Base-by-base conservation (phyloP, 2,329 filamentous ascomycete genomes). In the Westerdykella sp. region DNA sequence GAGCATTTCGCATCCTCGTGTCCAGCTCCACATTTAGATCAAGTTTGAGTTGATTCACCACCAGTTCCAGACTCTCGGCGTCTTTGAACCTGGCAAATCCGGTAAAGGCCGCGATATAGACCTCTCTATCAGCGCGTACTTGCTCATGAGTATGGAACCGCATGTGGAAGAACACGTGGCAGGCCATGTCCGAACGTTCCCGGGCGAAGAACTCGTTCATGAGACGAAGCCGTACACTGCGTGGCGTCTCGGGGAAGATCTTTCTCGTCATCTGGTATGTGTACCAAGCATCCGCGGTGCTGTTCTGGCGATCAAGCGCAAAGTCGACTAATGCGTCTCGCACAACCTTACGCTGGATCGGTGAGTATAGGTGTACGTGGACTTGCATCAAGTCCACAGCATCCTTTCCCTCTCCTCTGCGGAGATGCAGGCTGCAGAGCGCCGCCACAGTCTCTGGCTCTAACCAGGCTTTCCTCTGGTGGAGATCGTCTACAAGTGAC, bases 1-100 rank as follows among this genome's bases (percentile, higher is more conserved):
- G 72, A 0, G 85, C 81, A 56, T 95, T 97, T 55, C 84, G 80
- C 2, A 97, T 73, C 43, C 73, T 74, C 0, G 91, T 97, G 54
- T 78, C 82, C 4, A 84, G 76, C 54, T 90, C 81, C 31, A 97
- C 76, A 34, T 80, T 78, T n/a, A 83, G 77, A 64, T 98, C 93
- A 65, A 96, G 83, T 69, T 95, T 97, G 53, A 96, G 75, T 80
- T 95, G 91, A 62, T 96, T 95, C 70, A 95, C 85, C 2, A 95
- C 79, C 48, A 85, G 79, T 45, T 81, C 79, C 15, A 96, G 70
- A 34, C 81, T 81, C 43, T 86, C 81, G 1, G 69, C 59, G 54
- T 85, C 81, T 13, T 65, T 69, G 7, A 74, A 73, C 23, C 71
- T 69, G 3, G 83, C 83, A 18, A 95, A 78, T 2, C 88, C 87